A percentile compares a stretch with the other conserved stretches of the same genome.
These are phyloP conservation scores for Podosphaera fusca DNA, from an alignment of 2,329 filamentous ascomycete genomes.

Conservation along the genomic window DNA sequence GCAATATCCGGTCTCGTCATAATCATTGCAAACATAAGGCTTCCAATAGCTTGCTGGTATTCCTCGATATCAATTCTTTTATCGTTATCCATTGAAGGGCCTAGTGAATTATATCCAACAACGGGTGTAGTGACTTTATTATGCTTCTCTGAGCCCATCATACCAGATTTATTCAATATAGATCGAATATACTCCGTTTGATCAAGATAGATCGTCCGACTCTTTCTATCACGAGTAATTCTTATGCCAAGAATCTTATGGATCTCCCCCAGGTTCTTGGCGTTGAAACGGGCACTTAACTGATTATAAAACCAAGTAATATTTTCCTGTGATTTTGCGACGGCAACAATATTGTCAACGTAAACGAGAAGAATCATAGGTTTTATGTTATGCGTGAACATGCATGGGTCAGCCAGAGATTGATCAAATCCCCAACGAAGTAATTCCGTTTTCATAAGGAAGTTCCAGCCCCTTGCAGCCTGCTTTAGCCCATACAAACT, in stretches of 20 bases:
- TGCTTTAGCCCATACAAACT: background rate
- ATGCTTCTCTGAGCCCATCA: background rate
- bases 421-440: background rate
- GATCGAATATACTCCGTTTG: background rate
- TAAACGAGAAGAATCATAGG: too few species aligned
- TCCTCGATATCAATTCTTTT: background rate
- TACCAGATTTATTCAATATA: background rate
- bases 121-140: background rate
- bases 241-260: background rate
- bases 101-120: background rate
- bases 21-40: too few species aligned
- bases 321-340: background rate
- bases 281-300: background rate
- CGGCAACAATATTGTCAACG: background rate
- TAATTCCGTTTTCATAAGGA: background rate
- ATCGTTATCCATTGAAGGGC: background rate
- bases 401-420: background rate
- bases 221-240: background rate
- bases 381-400: background rate
- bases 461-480: background rate
- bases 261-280: background rate
- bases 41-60: too few species aligned
- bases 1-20: too few species aligned
- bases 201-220: background rate
- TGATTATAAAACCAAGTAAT: background rate